Percentiles rank a stretch among this genome's conserved stretches.
These are phyloP conservation scores for Ogataea populi-albae DNA, from an alignment of 805 yeast species.

Conservation along the genomic window DNA sequence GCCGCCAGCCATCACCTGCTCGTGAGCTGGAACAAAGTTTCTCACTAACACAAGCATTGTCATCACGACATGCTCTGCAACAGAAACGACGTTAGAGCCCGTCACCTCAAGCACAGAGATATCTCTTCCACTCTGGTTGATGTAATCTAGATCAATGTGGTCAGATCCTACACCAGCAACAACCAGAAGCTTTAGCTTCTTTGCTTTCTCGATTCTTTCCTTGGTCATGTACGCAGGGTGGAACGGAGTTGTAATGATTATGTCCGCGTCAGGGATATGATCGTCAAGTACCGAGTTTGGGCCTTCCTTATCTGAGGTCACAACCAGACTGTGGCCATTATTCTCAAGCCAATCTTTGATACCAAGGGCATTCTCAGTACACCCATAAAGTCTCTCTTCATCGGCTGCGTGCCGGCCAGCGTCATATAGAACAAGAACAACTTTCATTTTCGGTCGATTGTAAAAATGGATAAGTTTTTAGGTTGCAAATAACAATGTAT, in stretches of 20 bases:
- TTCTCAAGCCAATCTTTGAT: slow-evolving; percentile 59
- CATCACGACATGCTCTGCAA: slow-evolving; percentile 79
- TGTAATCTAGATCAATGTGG: slow-evolving; percentile 69
- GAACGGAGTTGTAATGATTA: slow-evolving; percentile 79
- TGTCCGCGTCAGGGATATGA: slow-evolving; percentile 68
- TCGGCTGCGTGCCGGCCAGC: slow-evolving; percentile 59
- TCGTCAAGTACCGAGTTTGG: slow-evolving; percentile 55
- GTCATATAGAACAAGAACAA: slow-evolving; percentile 56
- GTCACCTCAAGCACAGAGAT: slow-evolving; percentile 78
- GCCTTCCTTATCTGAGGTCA: slow-evolving; percentile 71
- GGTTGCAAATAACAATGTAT: too few species aligned
- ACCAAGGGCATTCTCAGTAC: slow-evolving; percentile 75
- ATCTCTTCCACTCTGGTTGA: slow-evolving; percentile 53
- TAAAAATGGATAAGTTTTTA: too few species aligned
- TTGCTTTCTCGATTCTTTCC: slow-evolving; percentile 66
- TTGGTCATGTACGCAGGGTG: slow-evolving; percentile 73
- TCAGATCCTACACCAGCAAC: slow-evolving; percentile 89
- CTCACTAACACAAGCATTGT: slow-evolving; percentile 68
- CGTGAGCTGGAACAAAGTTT: slow-evolving; percentile 78
- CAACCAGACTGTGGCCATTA: slow-evolving; percentile 63
- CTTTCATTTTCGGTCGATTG: slow-evolving; percentile 38
- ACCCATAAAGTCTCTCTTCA: slow-evolving; percentile 62
- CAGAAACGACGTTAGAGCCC: slow-evolving; percentile 76
- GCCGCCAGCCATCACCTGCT: slow-evolving; percentile 54
- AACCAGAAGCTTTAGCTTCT: slow-evolving; percentile 63